These are phyloP conservation scores for Pisolithus microcarpus DNA, from an alignment of 768 basidiomycete species.

Conservation along the genomic window DNA sequence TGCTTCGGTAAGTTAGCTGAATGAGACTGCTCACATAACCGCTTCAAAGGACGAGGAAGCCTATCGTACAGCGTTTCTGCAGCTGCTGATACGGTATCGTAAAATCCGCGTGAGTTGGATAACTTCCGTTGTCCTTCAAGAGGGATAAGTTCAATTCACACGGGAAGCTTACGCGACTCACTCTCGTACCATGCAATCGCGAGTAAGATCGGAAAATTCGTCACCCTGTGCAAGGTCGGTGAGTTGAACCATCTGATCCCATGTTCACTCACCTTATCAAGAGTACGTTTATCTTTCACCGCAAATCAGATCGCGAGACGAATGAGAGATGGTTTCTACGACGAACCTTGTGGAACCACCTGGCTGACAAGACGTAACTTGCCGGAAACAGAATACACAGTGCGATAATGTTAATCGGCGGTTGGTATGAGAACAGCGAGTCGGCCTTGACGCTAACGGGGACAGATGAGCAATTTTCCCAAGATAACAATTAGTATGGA, in stretches of 20 bases:
- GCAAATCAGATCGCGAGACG: conserved; percentile 11
- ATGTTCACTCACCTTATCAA: conserved; percentile 57
- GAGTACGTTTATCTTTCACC: conserved; percentile 70
- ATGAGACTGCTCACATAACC: conserved; percentile 48
- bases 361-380: conserved; percentile 78
- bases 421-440: conserved; percentile 88
- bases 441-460: conserved; percentile 74
- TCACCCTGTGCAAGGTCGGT: conserved; percentile 38
- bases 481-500: background rate
- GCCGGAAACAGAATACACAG: conserved; percentile 82
- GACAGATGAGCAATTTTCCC: conserved; percentile 9
- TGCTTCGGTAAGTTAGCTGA: background rate
- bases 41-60: conserved; percentile 67
- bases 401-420: conserved; percentile 87
- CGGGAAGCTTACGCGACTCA: conserved; percentile 4
- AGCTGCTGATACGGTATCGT: conserved; percentile 62
- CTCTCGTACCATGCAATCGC: conserved; percentile 81
- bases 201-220: conserved; percentile 80
- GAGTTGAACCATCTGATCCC: background rate
- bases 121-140: conserved; percentile 52
- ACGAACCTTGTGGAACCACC: conserved; percentile 93
- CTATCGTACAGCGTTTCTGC: conserved; percentile 67
- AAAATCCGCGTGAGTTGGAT: conserved; percentile 56
- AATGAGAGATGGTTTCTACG: background rate
- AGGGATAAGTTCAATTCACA: background rate